Percentiles rank a stretch among this genome's conserved stretches.
Conservation (phyloP, 139 green algal genomes). For the Eudorina sp. region DNA sequence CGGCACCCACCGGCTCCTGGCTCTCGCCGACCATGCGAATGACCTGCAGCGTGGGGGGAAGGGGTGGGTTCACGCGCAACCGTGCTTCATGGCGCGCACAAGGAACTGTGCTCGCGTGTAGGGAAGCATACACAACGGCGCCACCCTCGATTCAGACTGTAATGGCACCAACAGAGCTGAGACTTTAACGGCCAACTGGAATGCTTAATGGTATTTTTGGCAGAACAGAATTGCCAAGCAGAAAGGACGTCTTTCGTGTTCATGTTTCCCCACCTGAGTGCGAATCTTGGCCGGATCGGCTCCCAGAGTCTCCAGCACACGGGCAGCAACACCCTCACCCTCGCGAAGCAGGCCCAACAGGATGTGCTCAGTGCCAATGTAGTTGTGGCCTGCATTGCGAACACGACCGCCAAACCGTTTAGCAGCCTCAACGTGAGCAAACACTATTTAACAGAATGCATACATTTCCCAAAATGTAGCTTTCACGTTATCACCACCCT, state of each 20-base stretch:
- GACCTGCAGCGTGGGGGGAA: constrained; percentile 72
- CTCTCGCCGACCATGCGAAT: constrained; percentile 99
- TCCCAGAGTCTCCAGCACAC: constrained; percentile 97
- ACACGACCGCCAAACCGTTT: constrained; percentile 2
- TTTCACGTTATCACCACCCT: too few relatives aligned
- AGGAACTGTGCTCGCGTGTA: too few relatives aligned
- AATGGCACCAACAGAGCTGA: too few relatives aligned
- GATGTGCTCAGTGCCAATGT: constrained; percentile 99
- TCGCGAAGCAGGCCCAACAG: constrained; percentile 97
- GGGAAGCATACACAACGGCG: too few relatives aligned
- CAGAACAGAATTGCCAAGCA: neutral
- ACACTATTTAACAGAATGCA: too few relatives aligned
- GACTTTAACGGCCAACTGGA: too few relatives aligned
- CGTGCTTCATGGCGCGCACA: neutral
- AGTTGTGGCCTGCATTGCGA: constrained; percentile 93
- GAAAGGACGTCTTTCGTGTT: neutral
- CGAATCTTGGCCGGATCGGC: constrained; percentile 97
- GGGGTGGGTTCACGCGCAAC: neutral
- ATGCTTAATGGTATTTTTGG: too few relatives aligned
- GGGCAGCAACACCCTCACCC: constrained; percentile 97
- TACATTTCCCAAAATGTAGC: too few relatives aligned
- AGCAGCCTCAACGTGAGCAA: too few relatives aligned
- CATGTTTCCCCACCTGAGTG: constrained; percentile 79
- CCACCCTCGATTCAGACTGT: too few relatives aligned
- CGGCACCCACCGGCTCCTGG: constrained; percentile 94